Evolutionary conservation across 2,329 filamentous ascomycete species (phyloP), one percentile per base, ranked within the genome.

Genomic region (Ceratocystiopsis brevicomis): DNA sequence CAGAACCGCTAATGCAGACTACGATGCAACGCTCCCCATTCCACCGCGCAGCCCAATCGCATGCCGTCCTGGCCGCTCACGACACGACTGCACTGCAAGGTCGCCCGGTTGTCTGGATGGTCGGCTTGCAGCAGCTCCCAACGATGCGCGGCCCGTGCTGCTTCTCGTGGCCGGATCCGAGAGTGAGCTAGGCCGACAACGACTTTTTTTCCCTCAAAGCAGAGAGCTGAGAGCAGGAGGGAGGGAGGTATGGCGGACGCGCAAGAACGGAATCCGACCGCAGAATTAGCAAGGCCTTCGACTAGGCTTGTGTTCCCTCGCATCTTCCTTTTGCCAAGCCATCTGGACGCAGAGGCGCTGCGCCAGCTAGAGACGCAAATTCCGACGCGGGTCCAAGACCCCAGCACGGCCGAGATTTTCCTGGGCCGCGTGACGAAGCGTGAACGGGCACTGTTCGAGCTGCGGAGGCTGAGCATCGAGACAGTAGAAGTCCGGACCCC

Each of bases 371-470:
- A 86, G 55, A 69, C 76, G 21, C 67, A 67, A 18, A 70, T 92
- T 11, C 64, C 69, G 4, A 68, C 67, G 0, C 56, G 90, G 43
- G 87, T 83, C 0, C 78, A 79, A 46, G 73, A 88, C 56, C 64
- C 80, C 42, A 64, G 66, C 14, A 80, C 88, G 57, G 85, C 85
- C 1, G 66, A 71, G 5, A 58, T 95, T 3, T 66, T 94, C 2
- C 57, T 96, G 30, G 85, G 81, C 2, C 83, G 77, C 50, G 68
- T 93, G 33, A 67, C 67, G 1, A 78, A 73, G 44, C 77, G 73
- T 49, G 70, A 75, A 52, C 71, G 88, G 16, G 84, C 84, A 1
- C 66, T 72, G 39, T 77, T 92, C 52, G 88, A 96, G 59, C 63
- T 96, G 47, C 69, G 83, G 43, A 69, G 73, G 8, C 69, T 73